Conservation (phyloP, 352 stramenopile species). For the Pythium periplocum region DNA sequence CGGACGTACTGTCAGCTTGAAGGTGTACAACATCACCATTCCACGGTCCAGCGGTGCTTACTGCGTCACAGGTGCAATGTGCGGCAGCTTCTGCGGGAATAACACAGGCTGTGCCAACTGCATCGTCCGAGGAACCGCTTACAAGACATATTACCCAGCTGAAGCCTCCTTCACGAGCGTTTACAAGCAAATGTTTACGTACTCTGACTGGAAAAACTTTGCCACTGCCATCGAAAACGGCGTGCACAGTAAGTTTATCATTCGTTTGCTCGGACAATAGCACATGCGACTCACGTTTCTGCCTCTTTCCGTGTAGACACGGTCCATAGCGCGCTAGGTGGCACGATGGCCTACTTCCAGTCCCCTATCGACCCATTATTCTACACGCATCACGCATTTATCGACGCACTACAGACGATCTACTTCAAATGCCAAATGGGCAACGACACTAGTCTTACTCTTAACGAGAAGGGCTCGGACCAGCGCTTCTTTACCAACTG, state of each 20-base stretch:
- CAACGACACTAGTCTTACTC: conserved; percentile 17
- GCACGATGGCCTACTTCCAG: conserved; percentile 15
- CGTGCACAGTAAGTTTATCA: conserved; percentile 17
- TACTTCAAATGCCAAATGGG: conserved; percentile 22
- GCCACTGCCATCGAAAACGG: conserved; percentile 10
- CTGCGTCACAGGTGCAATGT: conserved; percentile 11
- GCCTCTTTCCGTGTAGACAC: conserved; percentile 5
- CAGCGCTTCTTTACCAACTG: conserved; percentile 29
- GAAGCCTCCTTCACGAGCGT: conserved; percentile 14
- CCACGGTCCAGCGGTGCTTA: not conserved
- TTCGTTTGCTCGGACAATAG: too few relatives aligned
- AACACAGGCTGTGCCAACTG: conserved; percentile 15
- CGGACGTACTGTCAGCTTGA: conserved; percentile 1
- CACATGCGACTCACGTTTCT: too few relatives aligned
- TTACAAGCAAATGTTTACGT: conserved; percentile 22
- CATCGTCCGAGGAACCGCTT: conserved; percentile 6
- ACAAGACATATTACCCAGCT: conserved; percentile 4
- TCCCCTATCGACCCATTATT: conserved; percentile 22
- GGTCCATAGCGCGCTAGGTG: conserved; percentile 12
- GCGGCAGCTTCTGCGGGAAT: conserved; percentile 16
- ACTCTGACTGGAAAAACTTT: conserved; percentile 5
- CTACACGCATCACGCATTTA: conserved; percentile 17
- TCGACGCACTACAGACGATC: conserved; percentile 17
- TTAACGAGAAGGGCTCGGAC: conserved; percentile 24
- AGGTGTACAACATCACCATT: conserved; percentile 10